These are phyloP conservation scores for Pseudopyrenochaeta lycopersici DNA, from an alignment of 2,329 filamentous ascomycete species.

Conservation along the genomic window DNA sequence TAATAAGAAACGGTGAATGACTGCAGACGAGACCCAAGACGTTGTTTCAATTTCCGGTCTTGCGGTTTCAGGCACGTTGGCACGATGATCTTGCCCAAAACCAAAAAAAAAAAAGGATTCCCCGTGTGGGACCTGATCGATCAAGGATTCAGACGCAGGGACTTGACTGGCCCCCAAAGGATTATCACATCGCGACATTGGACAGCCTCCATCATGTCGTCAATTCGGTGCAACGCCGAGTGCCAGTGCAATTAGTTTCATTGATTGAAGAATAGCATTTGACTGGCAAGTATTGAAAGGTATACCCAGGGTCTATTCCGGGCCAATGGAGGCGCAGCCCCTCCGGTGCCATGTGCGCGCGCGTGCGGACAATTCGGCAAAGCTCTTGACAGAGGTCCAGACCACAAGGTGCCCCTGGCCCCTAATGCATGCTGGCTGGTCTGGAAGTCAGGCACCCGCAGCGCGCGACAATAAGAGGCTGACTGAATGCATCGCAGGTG, in stretches of 20 bases:
- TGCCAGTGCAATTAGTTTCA: neutral
- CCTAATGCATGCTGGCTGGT: conserved; percentile 9
- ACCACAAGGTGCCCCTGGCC: conserved; percentile 7
- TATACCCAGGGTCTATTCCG: neutral
- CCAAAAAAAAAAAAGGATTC: neutral
- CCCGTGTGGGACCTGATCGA: neutral
- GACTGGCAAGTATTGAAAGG: neutral
- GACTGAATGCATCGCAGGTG: conserved; percentile 7
- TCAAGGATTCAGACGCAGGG: neutral
- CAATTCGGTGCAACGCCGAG: neutral
- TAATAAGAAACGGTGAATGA: neutral
- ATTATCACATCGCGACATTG: neutral
- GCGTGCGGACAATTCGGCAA: neutral
- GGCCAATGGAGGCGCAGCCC: conserved; percentile 8
- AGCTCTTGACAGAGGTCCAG: conserved; percentile 1
- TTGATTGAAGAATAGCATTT: neutral
- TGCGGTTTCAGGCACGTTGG: neutral
- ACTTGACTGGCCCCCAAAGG: neutral
- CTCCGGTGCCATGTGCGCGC: neutral
- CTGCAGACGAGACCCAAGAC: neutral
- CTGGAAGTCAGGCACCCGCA: conserved; percentile 9
- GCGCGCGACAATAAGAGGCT: conserved; percentile 4
- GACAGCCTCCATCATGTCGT: neutral
- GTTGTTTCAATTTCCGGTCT: neutral
- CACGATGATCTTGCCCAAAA: neutral